A percentile compares a stretch with the other conserved stretches of the same genome.
Evolutionary conservation across 257 asterid species (phyloP).

Genomic region (Fraxinus anomala): DNA sequence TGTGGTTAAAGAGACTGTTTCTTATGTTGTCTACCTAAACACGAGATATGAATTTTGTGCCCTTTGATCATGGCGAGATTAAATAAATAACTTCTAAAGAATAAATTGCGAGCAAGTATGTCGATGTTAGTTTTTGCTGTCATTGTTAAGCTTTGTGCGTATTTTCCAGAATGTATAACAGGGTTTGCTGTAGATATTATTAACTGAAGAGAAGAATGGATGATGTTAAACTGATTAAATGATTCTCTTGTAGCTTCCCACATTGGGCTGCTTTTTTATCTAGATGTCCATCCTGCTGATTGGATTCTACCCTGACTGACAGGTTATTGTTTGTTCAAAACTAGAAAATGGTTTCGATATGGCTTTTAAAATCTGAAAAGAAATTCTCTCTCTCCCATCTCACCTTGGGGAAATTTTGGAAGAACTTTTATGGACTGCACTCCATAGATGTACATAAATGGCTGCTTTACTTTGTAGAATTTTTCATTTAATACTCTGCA

Average conservation of each 20-base stretch:
- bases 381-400: not conserved
- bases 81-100: not conserved
- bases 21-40: not conserved
- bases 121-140: not conserved
- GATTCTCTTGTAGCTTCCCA: not conserved
- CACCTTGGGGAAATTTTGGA: not conserved
- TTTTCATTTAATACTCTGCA: not conserved
- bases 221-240: not conserved
- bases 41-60: not conserved
- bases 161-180: not conserved
- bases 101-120: not conserved
- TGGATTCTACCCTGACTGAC: too few relatives aligned
- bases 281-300: not conserved
- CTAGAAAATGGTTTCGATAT: too few relatives aligned
- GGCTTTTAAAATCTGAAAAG: not conserved
- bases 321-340: not conserved
- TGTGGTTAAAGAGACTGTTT: not conserved
- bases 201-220: slow-evolving; percentile 2
- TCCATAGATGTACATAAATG: not conserved
- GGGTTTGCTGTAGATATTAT: not conserved
- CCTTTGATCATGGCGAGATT: not conserved
- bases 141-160: not conserved
- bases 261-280: too few relatives aligned
- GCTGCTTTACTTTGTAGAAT: not conserved
- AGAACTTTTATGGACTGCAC: not conserved